These are phyloP conservation scores for Trapa bicornis DNA, from an alignment of 345 rosid genomes.

Conservation along the genomic window DNA sequence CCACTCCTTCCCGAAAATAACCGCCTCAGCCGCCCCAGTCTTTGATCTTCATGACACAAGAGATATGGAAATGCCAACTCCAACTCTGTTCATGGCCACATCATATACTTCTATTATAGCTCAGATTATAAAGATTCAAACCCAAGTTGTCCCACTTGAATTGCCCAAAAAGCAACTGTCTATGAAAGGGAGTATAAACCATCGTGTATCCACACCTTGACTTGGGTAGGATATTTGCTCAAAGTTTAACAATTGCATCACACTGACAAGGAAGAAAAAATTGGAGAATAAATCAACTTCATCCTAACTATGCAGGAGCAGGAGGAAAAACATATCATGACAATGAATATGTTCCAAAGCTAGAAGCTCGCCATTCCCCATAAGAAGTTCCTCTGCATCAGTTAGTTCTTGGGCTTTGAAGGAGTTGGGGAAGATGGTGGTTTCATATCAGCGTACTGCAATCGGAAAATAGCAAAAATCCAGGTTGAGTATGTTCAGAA, in stretches of 20 bases:
- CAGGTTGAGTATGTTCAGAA: background rate
- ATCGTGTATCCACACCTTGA: background rate
- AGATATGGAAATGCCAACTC: no score
- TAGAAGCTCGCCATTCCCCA: background rate
- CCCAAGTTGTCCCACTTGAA: background rate
- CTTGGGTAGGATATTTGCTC: background rate
- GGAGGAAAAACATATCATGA: background rate
- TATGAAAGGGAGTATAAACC: background rate
- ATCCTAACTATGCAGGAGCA: background rate
- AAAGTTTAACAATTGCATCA: background rate
- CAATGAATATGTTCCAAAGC: background rate
- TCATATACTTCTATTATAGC: no score
- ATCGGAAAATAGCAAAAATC: background rate
- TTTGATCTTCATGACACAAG: no score
- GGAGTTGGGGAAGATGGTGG: constrained; percentile 55
- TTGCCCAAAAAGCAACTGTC: background rate
- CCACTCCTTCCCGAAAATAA: no score
- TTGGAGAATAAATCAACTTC: background rate
- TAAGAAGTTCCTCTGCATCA: background rate
- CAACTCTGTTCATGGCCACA: no score
- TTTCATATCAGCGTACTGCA: constrained; percentile 44
- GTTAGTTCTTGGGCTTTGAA: constrained; percentile 18
- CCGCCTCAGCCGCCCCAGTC: no score
- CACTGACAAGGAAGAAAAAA: background rate
- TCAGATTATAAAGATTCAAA: no score